Conservation (phyloP, 108 stramenopile species). For the Fistulifera solaris region DNA sequence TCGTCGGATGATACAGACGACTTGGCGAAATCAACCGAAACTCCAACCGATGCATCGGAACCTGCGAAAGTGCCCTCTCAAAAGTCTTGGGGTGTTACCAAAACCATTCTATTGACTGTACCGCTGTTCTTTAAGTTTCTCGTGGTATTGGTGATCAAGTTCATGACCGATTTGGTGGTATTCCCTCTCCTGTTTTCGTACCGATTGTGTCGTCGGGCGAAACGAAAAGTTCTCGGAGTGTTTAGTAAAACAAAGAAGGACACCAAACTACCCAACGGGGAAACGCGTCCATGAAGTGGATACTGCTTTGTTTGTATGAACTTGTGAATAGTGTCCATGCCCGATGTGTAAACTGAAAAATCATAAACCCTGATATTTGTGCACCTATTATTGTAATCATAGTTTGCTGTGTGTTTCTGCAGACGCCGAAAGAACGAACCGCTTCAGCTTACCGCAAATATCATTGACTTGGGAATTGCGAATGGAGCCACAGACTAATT, state of each 20-base stretch:
- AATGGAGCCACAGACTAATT: slow-evolving; percentile 52
- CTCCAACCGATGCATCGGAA: too few species aligned
- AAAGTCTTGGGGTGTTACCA: slow-evolving; percentile 1
- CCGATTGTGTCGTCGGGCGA: slow-evolving; percentile 31
- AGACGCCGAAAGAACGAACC: too few species aligned
- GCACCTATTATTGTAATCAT: too few species aligned
- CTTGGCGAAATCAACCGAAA: too few species aligned
- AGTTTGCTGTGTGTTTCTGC: too few species aligned
- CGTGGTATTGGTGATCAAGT: slow-evolving; percentile 57
- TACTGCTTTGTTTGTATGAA: not conserved
- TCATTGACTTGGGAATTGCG: slow-evolving; percentile 18
- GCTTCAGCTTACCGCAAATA: too few species aligned
- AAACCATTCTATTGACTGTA: slow-evolving; percentile 18
- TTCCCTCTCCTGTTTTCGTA: slow-evolving; percentile 48
- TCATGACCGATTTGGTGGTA: slow-evolving; percentile 54
- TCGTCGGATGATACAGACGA: too few species aligned
- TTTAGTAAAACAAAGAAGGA: slow-evolving; percentile 11
- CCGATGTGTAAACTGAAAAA: too few species aligned
- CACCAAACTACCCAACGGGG: slow-evolving; percentile 2
- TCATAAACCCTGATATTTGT: too few species aligned
- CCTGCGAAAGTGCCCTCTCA: not conserved
- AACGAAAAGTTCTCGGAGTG: slow-evolving; percentile 27
- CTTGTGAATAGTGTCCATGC: not conserved
- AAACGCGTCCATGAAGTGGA: slow-evolving; percentile 3
- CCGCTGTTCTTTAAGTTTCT: slow-evolving; percentile 50